phyloP scores from a whole-genome alignment of 2,329 filamentous ascomycete genomes.

The Trichocomaceae sp. region DNA sequence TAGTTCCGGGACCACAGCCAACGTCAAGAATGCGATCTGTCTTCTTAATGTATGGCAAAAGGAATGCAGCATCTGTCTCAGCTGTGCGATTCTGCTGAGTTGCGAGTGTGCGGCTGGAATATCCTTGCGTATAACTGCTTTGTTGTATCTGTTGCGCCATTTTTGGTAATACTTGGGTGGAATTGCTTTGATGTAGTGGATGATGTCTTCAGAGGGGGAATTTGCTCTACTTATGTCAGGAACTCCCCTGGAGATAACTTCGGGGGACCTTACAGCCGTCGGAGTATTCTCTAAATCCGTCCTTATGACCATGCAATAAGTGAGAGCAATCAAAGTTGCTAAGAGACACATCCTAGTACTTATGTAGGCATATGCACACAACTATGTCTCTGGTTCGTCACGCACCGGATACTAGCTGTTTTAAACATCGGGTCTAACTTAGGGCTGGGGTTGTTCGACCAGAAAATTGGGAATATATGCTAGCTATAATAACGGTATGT shows the following conservation, averaged over 20 bases:
- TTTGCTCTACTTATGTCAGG: too few relatives aligned
- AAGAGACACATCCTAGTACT: neutral
- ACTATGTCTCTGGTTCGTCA: neutral
- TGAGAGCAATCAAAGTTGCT: too few relatives aligned
- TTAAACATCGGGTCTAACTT: neutral
- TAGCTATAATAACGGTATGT: too few relatives aligned
- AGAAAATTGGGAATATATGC: neutral
- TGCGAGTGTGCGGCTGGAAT: conserved; percentile 33
- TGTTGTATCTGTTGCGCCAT: conserved; percentile 12
- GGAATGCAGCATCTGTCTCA: conserved; percentile 33
- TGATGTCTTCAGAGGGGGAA: too few relatives aligned
- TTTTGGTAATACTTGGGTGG: neutral
- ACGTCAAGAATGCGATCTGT: conserved; percentile 38
- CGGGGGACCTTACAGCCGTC: too few relatives aligned
- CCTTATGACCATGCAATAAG: too few relatives aligned
- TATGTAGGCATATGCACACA: neutral
- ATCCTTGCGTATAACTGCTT: conserved; percentile 25
- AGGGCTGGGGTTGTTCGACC: neutral
- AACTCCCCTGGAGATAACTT: too few relatives aligned
- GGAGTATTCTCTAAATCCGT: too few relatives aligned
- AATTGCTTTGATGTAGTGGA: too few relatives aligned
- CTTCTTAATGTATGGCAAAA: conserved; percentile 33
- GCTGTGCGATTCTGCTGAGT: conserved; percentile 32
- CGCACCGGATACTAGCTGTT: neutral
- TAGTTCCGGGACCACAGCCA: conserved; percentile 41